Conservation (phyloP, 345 rosid genomes). For the Brassica juncea region DNA sequence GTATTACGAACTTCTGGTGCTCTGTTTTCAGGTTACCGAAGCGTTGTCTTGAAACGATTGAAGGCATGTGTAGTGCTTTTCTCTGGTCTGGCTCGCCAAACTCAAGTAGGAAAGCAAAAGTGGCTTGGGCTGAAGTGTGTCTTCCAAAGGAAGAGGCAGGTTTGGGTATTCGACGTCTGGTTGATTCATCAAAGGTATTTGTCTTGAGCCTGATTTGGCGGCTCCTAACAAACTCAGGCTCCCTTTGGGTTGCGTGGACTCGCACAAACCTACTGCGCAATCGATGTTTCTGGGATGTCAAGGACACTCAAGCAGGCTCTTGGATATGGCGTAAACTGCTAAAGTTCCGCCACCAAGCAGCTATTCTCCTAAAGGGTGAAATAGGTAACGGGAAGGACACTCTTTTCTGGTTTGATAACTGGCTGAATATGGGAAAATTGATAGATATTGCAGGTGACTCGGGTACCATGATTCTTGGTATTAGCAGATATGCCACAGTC, state of each 20-base stretch:
- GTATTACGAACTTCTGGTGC: neutral
- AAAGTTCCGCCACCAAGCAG: too few species aligned
- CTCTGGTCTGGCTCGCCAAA: neutral
- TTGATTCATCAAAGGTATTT: neutral
- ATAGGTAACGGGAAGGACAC: too few species aligned
- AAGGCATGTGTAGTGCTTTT: neutral
- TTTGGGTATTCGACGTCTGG: neutral
- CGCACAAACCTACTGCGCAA: neutral
- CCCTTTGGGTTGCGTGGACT: neutral
- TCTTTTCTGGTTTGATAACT: too few species aligned
- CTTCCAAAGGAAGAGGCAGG: neutral
- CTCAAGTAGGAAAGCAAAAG: too few species aligned
- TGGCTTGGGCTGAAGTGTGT: too few species aligned
- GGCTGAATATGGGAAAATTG: too few species aligned
- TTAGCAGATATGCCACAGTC: neutral
- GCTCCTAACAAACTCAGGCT: neutral
- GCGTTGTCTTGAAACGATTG: neutral
- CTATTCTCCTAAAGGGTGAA: too few species aligned
- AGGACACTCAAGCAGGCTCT: too few species aligned
- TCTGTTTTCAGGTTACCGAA: neutral
- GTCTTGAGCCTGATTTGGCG: neutral
- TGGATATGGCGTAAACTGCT: too few species aligned
- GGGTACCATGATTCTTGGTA: too few species aligned
- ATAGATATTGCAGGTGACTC: too few species aligned
- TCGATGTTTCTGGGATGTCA: too few species aligned